Evolutionary conservation across 305 asterid genomes (phyloP).

Genomic region (Solanum aculeatissimum): DNA sequence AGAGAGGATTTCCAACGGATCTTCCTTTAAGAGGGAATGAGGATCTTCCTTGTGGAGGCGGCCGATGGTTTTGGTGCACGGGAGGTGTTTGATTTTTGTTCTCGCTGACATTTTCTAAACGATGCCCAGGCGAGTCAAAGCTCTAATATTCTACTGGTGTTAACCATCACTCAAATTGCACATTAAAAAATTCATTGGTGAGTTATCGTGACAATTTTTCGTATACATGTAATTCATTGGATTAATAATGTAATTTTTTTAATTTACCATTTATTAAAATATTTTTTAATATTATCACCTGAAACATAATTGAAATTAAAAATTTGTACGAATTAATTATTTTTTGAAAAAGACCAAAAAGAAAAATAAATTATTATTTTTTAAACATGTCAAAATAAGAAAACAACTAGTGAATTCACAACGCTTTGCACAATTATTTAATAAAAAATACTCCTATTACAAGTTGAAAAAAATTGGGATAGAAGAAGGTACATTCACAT

Average conservation of each 20-base stretch:
- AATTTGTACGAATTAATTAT: too few species aligned
- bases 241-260: not conserved
- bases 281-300: too few species aligned
- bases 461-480: not conserved
- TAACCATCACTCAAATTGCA: not conserved
- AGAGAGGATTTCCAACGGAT: slow-evolving; percentile 60
- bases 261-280: not conserved
- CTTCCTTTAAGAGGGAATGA: slow-evolving; percentile 53
- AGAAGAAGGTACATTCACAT: not conserved
- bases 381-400: too few species aligned
- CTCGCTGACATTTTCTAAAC: slow-evolving; percentile 35
- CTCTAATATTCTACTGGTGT: too few species aligned
- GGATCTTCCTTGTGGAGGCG: slow-evolving; percentile 37
- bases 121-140: not conserved
- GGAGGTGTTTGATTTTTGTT: slow-evolving; percentile 53
- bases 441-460: too few species aligned
- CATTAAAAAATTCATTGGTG: not conserved
- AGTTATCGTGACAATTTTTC: too few species aligned
- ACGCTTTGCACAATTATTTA: too few species aligned
- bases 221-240: not conserved
- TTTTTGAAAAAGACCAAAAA: too few species aligned
- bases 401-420: too few species aligned
- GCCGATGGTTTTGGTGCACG: slow-evolving; percentile 29
- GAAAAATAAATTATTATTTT: too few species aligned
- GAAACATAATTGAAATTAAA: too few species aligned